Evolutionary conservation across 768 basidiomycete species (phyloP).

Genomic region (Dioszegia hungarica): DNA sequence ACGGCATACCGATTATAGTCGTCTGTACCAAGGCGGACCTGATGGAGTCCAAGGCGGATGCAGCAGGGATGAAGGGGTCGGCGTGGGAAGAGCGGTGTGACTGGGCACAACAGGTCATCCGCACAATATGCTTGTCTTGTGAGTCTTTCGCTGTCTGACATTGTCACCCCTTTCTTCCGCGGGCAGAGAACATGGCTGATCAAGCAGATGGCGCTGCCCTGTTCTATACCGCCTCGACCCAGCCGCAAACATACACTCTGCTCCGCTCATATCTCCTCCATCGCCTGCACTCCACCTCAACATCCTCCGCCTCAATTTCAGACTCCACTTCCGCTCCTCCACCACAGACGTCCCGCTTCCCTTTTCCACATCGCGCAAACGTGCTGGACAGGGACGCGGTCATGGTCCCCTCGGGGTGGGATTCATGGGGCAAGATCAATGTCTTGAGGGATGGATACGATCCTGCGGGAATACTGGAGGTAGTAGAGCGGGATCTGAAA

Average conservation of each 20-base stretch:
- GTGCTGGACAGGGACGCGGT: constrained; percentile 87
- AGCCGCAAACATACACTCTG: constrained; percentile 67
- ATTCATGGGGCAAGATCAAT: constrained; percentile 92
- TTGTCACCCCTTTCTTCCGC: too few relatives aligned
- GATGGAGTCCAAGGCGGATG: constrained; percentile 71
- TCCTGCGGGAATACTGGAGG: constrained; percentile 51
- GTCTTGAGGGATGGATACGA: constrained; percentile 90
- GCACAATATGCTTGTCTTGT: constrained; percentile 91
- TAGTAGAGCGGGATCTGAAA: constrained; percentile 34
- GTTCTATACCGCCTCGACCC: constrained; percentile 76
- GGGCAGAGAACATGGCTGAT: neutral
- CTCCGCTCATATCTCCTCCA: constrained; percentile 82
- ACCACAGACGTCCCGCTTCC: constrained; percentile 61
- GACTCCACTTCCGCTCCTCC: constrained; percentile 5
- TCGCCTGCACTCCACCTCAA: constrained; percentile 68
- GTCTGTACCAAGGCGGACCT: constrained; percentile 89
- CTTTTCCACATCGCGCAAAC: constrained; percentile 81
- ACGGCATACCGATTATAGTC: constrained; percentile 78
- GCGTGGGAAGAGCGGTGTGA: constrained; percentile 84
- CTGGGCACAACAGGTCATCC: constrained; percentile 87
- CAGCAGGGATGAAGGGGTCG: constrained; percentile 71
- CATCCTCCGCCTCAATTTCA: constrained; percentile 51
- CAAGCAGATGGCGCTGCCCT: constrained; percentile 76
- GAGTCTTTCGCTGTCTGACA: too few relatives aligned
- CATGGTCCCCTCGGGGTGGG: constrained; percentile 93